These are phyloP conservation scores for Floccularia luteovirens DNA, from an alignment of 768 basidiomycete species.

Conservation along the genomic window DNA sequence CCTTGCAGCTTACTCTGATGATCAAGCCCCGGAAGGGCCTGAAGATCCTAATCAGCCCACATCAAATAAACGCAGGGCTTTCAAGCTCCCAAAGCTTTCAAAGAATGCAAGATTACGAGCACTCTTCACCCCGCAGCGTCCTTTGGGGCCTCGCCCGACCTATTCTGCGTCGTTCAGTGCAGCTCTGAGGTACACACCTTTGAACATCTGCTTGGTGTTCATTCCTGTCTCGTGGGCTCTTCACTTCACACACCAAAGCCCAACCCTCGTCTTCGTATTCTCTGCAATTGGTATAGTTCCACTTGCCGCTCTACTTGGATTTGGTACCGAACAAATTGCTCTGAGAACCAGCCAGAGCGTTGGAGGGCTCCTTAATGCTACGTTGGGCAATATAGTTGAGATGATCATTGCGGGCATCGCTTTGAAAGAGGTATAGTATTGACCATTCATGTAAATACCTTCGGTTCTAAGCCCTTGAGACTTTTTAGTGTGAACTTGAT, in stretches of 20 bases:
- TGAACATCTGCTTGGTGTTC: slow-evolving; percentile 38
- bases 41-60: no score
- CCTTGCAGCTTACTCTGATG: no score
- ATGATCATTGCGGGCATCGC: slow-evolving; percentile 43
- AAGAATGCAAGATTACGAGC: slow-evolving; percentile 16
- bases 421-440: slow-evolving; percentile 21
- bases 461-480: slow-evolving; percentile 1
- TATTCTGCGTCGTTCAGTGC: slow-evolving; percentile 23
- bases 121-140: slow-evolving; percentile 21
- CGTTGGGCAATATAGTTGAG: slow-evolving; percentile 44
- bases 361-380: slow-evolving; percentile 47
- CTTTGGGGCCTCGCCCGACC: slow-evolving; percentile 25
- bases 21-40: no score
- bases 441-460: background rate
- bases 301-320: slow-evolving; percentile 40
- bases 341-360: slow-evolving; percentile 38
- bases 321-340: slow-evolving; percentile 47
- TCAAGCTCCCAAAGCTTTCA: slow-evolving; percentile 8
- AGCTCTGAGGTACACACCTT: slow-evolving; percentile 22
- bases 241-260: slow-evolving; percentile 34
- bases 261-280: slow-evolving; percentile 39
- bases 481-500: slow-evolving; percentile 38
- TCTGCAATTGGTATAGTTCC: slow-evolving; percentile 43
- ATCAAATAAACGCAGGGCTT: no score
- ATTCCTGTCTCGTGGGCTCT: slow-evolving; percentile 45